These are phyloP conservation scores for Populus deltoides DNA, from an alignment of 345 rosid species.

Conservation along the genomic window DNA sequence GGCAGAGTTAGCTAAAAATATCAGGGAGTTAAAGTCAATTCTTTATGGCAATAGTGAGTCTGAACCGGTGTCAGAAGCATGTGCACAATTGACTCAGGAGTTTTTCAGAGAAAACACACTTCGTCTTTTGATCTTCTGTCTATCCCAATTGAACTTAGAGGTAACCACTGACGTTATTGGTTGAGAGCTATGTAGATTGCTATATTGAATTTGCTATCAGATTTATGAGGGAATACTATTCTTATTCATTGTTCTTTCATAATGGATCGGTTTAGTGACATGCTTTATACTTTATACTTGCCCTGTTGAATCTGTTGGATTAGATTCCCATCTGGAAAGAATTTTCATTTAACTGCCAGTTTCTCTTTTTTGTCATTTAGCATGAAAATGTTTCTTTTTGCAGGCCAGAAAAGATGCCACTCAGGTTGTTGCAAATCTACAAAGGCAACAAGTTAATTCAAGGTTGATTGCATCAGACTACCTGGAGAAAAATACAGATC, in stretches of 20 bases:
- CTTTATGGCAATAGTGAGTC: slow-evolving; percentile 95
- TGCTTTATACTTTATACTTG: neutral
- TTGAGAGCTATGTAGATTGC: neutral
- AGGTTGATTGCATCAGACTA: slow-evolving; percentile 90
- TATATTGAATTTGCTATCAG: neutral
- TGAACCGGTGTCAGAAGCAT: slow-evolving; percentile 92
- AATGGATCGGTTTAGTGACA: neutral
- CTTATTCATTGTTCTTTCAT: neutral
- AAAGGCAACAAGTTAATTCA: slow-evolving; percentile 89
- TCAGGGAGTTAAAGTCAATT: slow-evolving; percentile 81
- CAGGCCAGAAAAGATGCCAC: slow-evolving; percentile 98
- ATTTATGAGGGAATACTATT: neutral
- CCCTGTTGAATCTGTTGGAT: neutral
- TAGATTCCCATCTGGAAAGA: neutral
- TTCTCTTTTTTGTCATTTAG: slow-evolving; percentile 8
- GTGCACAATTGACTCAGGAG: slow-evolving; percentile 87
- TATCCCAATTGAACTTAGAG: slow-evolving; percentile 89
- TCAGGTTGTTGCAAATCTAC: slow-evolving; percentile 95
- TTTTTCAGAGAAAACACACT: slow-evolving; percentile 84
- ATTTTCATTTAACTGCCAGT: neutral
- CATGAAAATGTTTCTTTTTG: slow-evolving; percentile 18
- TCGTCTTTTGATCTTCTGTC: slow-evolving; percentile 65
- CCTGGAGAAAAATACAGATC: slow-evolving; percentile 80
- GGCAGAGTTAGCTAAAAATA: slow-evolving; percentile 70
- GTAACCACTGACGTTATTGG: slow-evolving; percentile 27